phyloP scores from a whole-genome alignment of 1,139 yeast genomes.

The Saccharomyces uvarum region DNA sequence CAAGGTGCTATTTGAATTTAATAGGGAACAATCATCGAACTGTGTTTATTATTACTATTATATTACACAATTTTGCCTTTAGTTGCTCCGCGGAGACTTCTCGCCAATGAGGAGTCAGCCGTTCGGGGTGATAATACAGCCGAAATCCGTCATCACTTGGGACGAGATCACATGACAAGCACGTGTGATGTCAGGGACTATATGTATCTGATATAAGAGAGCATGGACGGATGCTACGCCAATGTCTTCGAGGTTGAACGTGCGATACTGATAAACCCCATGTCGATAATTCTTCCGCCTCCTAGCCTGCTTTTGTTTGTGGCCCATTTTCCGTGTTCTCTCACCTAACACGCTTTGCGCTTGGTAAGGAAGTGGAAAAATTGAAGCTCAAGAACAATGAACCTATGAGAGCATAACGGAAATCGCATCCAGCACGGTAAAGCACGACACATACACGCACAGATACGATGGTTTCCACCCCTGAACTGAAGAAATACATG shows the following conservation, averaged over 20 bases:
- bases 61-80: neutral
- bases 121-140: neutral
- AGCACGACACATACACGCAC: neutral
- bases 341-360: neutral
- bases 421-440: neutral
- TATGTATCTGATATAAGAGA: neutral
- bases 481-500: constrained; percentile 62
- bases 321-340: neutral
- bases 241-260: neutral
- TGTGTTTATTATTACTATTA: neutral
- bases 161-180: neutral
- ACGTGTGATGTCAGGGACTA: neutral
- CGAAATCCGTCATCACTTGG: neutral
- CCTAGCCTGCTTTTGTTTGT: neutral
- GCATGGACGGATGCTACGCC: neutral
- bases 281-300: neutral
- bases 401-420: neutral
- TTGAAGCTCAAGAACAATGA: neutral
- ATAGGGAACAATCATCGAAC: neutral
- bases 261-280: neutral
- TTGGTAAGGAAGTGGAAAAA: neutral
- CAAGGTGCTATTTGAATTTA: too few species aligned
- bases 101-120: neutral
- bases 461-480: constrained; percentile 49
- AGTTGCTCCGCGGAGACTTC: neutral